phyloP scores from a whole-genome alignment of 2,329 filamentous ascomycete species.

The Sordariomycetes sp. region DNA sequence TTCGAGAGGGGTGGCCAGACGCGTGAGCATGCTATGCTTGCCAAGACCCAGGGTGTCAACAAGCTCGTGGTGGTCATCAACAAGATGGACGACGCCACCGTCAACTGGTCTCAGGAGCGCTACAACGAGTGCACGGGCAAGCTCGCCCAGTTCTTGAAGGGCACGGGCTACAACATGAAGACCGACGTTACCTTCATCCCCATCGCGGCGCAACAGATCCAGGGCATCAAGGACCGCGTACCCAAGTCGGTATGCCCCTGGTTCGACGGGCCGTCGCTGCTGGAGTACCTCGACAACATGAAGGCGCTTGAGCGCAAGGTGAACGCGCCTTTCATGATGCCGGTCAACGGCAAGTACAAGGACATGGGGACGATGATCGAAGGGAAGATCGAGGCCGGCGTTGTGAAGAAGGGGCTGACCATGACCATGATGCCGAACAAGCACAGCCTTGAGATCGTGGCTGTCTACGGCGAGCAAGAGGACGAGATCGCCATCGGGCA shows the following conservation, averaged over 20 bases:
- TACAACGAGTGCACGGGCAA: constrained; percentile 92
- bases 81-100: constrained; percentile 98
- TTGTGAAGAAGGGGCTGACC: constrained; percentile 79
- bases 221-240: constrained; percentile 83
- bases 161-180: constrained; percentile 88
- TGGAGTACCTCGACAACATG: constrained; percentile 95
- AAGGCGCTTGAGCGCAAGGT: constrained; percentile 87
- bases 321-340: constrained; percentile 99
- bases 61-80: constrained; percentile 92
- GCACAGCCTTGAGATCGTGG: constrained; percentile 67
- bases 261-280: constrained; percentile 81
- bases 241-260: constrained; percentile 67
- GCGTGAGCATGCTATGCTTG: constrained; percentile 92
- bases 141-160: constrained; percentile 78
- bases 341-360: constrained; percentile 87
- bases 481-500: constrained; percentile 75
- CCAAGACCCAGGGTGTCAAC: constrained; percentile 96
- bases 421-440: constrained; percentile 95
- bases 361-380: constrained; percentile 97
- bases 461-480: constrained; percentile 91
- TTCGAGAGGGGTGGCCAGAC: constrained; percentile 96
- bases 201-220: constrained; percentile 76
- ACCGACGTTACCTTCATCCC: constrained; percentile 93
- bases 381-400: constrained; percentile 91
- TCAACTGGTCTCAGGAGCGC: constrained; percentile 87